A percentile compares a stretch with the other conserved stretches of the same genome.
Conservation (phyloP, 768 basidiomycete genomes). For the Calocera viscosa region DNA sequence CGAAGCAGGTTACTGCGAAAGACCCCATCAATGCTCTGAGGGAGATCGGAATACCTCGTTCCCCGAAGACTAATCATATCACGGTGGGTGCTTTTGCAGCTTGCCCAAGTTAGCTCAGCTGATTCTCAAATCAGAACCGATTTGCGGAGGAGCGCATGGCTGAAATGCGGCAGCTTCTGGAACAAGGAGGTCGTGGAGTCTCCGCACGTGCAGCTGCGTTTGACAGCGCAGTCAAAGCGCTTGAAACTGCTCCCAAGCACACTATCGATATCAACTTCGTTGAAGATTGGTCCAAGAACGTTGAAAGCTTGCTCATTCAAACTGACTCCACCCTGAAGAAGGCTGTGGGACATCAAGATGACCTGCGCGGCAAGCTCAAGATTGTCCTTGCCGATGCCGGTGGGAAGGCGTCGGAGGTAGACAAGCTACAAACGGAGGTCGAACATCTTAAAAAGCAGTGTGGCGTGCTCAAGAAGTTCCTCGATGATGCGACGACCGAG, state of each 20-base stretch:
- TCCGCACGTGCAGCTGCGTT: conserved; percentile 19
- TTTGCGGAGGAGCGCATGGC: conserved; percentile 69
- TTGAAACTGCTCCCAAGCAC: neutral
- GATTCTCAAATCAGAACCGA: conserved; percentile 38
- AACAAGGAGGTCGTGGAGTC: conserved; percentile 42
- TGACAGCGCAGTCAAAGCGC: neutral
- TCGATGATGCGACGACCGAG: conserved; percentile 67
- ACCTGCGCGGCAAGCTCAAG: conserved; percentile 40
- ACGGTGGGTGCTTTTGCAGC: conserved; percentile 20
- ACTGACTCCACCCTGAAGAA: conserved; percentile 45
- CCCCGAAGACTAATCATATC: conserved; percentile 27
- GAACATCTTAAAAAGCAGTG: conserved; percentile 53
- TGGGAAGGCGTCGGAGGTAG: conserved; percentile 52
- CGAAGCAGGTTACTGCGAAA: conserved; percentile 15
- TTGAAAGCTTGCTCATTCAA: conserved; percentile 45
- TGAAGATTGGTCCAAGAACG: conserved; percentile 32
- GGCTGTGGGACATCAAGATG: conserved; percentile 43
- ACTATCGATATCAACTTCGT: conserved; percentile 10
- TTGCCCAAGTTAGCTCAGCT: conserved; percentile 23
- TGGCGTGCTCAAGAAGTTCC: conserved; percentile 63
- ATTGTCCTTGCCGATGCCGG: conserved; percentile 33
- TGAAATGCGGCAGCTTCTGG: conserved; percentile 69
- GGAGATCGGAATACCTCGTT: conserved; percentile 22
- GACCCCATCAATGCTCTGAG: conserved; percentile 16
- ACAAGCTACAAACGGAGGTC: conserved; percentile 49